Percentiles rank a stretch among this genome's conserved stretches.
phyloP scores from a whole-genome alignment of 345 rosid species.

The Camelina laxa region DNA sequence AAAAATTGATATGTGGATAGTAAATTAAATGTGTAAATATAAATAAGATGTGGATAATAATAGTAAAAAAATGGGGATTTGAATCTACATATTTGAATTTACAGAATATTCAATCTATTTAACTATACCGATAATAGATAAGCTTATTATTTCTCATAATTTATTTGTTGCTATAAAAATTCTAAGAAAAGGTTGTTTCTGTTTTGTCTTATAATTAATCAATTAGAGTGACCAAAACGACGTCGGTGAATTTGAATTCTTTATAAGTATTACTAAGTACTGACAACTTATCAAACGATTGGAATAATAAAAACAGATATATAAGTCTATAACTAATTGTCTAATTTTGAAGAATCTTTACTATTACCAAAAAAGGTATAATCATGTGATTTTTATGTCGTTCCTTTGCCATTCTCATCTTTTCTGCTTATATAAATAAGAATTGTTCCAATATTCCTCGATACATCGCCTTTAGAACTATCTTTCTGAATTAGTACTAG shows the following conservation, averaged over 20 bases:
- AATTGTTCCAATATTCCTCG: neutral
- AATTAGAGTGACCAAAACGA: neutral
- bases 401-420: neutral
- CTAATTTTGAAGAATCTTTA: slow-evolving; percentile 25
- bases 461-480: slow-evolving; percentile 23
- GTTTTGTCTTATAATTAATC: neutral
- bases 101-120: no score
- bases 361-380: slow-evolving; percentile 23
- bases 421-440: neutral
- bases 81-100: no score
- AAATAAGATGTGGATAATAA: no score
- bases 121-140: no score
- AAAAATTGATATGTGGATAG: no score
- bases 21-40: no score
- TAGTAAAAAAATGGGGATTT: no score
- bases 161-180: neutral
- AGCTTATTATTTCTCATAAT: neutral
- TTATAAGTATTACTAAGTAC: neutral
- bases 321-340: neutral
- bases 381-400: slow-evolving; percentile 17
- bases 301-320: neutral
- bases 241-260: neutral
- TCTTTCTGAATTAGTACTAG: slow-evolving; percentile 13
- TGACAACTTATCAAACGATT: neutral
- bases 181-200: neutral